Conservation (phyloP, 1,284 basidiomycete species). For the Malassezia cuniculi region DNA sequence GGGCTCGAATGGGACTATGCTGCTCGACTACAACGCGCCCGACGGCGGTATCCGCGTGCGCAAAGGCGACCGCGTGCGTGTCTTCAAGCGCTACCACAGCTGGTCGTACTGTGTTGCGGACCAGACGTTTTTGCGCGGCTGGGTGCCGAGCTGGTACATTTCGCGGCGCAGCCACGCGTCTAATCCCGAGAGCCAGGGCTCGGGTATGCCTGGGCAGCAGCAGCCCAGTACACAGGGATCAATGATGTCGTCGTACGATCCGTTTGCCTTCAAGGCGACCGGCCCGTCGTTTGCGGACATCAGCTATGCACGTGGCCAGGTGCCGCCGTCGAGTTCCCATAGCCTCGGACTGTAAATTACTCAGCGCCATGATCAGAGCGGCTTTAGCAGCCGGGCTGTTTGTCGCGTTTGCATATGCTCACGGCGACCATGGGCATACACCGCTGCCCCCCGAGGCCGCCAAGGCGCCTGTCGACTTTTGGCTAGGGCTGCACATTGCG, state of each 20-base stretch:
- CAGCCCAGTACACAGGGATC: too few relatives aligned
- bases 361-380: too few relatives aligned
- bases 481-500: slow-evolving; percentile 40
- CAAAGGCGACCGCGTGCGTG: slow-evolving; percentile 73
- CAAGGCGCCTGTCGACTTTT: slow-evolving; percentile 31
- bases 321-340: too few relatives aligned
- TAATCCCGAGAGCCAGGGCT: background rate
- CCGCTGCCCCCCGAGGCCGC: slow-evolving; percentile 20
- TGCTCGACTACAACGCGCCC: slow-evolving; percentile 78
- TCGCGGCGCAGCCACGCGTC: slow-evolving; percentile 1
- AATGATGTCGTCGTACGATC: background rate
- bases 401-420: slow-evolving; percentile 11
- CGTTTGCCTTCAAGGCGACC: background rate
- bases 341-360: too few relatives aligned
- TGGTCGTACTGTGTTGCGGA: slow-evolving; percentile 61
- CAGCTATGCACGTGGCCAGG: too few relatives aligned
- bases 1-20: slow-evolving; percentile 78
- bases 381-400: background rate
- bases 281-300: background rate
- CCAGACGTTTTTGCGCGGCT: slow-evolving; percentile 29
- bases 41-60: slow-evolving; percentile 73
- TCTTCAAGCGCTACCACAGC: slow-evolving; percentile 91
- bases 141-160: slow-evolving; percentile 43
- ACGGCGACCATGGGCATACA: slow-evolving; percentile 24
- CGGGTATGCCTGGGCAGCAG: background rate